phyloP scores from a whole-genome alignment of 108 stramenopile species.

The Parietichytrium sp. region DNA sequence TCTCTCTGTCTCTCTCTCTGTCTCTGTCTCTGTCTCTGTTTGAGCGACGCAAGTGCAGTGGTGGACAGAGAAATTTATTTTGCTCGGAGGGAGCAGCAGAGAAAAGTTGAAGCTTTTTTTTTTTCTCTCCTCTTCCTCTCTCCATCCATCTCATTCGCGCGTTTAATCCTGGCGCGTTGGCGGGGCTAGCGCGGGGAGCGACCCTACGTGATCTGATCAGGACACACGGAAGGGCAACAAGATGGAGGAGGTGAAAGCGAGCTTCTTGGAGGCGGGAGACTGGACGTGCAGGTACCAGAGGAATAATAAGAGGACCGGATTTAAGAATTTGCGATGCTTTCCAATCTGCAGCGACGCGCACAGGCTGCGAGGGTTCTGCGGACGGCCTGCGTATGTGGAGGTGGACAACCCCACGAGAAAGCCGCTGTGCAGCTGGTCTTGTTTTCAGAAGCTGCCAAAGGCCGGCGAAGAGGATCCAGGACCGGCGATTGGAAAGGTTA shows the following conservation, averaged over 20 bases:
- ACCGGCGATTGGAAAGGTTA: background rate
- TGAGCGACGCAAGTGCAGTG: too few species aligned
- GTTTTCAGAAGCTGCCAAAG: background rate
- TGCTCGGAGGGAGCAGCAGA: too few species aligned
- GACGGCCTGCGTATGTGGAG: background rate
- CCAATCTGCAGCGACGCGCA: conserved; percentile 19
- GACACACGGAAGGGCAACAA: too few species aligned
- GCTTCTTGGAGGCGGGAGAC: background rate
- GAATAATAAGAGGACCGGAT: conserved; percentile 23
- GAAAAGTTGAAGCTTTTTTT: too few species aligned
- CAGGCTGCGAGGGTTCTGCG: conserved; percentile 30
- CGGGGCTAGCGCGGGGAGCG: too few species aligned
- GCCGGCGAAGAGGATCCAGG: conserved; percentile 28
- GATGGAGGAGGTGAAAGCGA: background rate
- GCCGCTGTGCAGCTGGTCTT: background rate
- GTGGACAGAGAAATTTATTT: too few species aligned
- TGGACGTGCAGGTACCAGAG: conserved; percentile 26
- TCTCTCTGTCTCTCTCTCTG: too few species aligned
- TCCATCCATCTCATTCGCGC: too few species aligned
- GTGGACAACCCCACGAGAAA: conserved; percentile 8
- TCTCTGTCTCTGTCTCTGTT: too few species aligned
- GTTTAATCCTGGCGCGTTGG: too few species aligned
- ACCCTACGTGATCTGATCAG: too few species aligned
- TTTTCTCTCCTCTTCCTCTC: too few species aligned
- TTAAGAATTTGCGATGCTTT: conserved; percentile 33